Percentiles rank a stretch among this genome's conserved stretches.
These are phyloP conservation scores for Simplicillium sp. DNA, from an alignment of 2,329 filamentous ascomycete genomes.

Conservation along the genomic window DNA sequence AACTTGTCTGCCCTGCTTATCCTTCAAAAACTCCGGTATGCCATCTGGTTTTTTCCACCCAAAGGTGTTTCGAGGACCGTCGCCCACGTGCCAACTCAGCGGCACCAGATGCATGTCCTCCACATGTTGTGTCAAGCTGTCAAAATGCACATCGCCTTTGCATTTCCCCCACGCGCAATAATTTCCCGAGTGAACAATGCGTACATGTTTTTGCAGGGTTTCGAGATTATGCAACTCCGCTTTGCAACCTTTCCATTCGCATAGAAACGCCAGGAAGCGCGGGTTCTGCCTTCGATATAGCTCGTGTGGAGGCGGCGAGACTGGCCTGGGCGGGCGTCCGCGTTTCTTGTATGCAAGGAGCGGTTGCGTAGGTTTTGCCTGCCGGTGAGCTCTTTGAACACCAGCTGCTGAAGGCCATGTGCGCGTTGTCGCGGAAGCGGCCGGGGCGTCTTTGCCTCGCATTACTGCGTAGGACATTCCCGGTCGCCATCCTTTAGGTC, in stretches of 20 bases:
- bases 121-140: slow-evolving; percentile 27
- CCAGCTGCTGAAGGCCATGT: too few species aligned
- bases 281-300: slow-evolving; percentile 32
- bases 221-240: slow-evolving; percentile 55
- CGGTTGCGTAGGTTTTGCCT: neutral
- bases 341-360: neutral
- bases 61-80: slow-evolving; percentile 40
- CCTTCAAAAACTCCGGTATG: slow-evolving; percentile 41
- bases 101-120: slow-evolving; percentile 43
- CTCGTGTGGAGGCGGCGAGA: slow-evolving; percentile 27
- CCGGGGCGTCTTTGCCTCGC: slow-evolving; percentile 6
- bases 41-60: slow-evolving; percentile 6
- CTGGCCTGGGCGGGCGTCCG: slow-evolving; percentile 15
- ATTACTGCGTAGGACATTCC: slow-evolving; percentile 18
- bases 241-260: slow-evolving; percentile 50
- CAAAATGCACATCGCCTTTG: neutral
- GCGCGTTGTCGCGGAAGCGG: neutral
- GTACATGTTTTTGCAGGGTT: slow-evolving; percentile 31
- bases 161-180: slow-evolving; percentile 24
- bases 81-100: slow-evolving; percentile 49
- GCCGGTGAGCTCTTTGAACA: neutral
- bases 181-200: too few species aligned
- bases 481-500: slow-evolving; percentile 36
- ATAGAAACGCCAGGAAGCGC: slow-evolving; percentile 41
- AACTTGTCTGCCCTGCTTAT: slow-evolving; percentile 42